phyloP scores from a whole-genome alignment of 139 green algal genomes.

The Micractinium conductrix region DNA sequence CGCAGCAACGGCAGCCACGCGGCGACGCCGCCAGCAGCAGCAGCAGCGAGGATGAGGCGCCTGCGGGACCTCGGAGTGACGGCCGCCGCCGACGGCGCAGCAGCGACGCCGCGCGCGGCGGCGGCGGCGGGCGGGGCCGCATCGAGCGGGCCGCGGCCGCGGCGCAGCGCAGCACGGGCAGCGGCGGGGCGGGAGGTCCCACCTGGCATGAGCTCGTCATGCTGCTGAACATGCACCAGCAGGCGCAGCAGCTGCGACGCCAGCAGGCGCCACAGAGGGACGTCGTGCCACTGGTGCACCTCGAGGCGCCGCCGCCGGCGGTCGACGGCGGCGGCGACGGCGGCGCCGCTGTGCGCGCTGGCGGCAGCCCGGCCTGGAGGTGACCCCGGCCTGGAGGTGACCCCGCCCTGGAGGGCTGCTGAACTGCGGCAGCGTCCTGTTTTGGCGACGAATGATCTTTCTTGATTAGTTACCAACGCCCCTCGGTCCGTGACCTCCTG shows the following conservation, averaged over 20 bases:
- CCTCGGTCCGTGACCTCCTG: too few relatives aligned
- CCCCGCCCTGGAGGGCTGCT: too few relatives aligned
- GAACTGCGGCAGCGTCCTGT: too few relatives aligned
- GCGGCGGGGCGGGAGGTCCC: not conserved
- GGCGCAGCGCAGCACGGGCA: not conserved
- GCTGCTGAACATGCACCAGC: not conserved
- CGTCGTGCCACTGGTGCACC: not conserved
- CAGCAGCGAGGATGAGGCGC: not conserved
- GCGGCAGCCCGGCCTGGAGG: too few relatives aligned
- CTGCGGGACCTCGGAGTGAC: too few relatives aligned
- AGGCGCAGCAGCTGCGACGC: conserved; percentile 1
- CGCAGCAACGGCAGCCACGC: not conserved
- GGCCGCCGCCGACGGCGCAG: too few relatives aligned
- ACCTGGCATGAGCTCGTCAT: not conserved
- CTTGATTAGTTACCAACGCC: too few relatives aligned
- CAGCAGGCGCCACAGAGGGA: not conserved
- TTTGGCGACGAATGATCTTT: too few relatives aligned
- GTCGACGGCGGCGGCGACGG: too few relatives aligned
- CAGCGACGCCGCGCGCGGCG: too few relatives aligned
- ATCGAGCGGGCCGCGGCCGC: not conserved
- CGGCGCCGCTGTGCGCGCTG: too few relatives aligned
- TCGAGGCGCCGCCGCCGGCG: not conserved
- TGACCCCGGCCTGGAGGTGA: not conserved
- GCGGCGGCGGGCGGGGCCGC: not conserved
- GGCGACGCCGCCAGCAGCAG: not conserved